A percentile compares a stretch with the other conserved stretches of the same genome.
Conservation (phyloP, 2,329 filamentous ascomycete species). For the Madurella mycetomatis region DNA sequence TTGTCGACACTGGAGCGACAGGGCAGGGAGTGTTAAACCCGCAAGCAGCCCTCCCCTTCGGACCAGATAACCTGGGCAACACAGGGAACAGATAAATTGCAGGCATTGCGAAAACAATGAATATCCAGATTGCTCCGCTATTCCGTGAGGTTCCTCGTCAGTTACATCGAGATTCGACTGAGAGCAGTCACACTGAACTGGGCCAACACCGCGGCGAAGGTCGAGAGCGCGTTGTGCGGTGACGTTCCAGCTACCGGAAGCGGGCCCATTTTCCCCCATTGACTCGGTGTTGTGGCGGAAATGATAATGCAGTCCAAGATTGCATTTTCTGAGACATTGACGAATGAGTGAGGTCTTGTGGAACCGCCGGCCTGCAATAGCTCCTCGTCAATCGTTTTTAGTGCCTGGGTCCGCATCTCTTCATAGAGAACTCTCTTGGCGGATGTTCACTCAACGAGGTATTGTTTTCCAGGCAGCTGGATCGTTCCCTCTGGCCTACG, state of each 20-base stretch:
- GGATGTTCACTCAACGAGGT: conserved; percentile 33
- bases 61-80: conserved; percentile 15
- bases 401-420: conserved; percentile 24
- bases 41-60: conserved; percentile 18
- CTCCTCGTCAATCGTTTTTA: conserved; percentile 33
- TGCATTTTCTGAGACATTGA: conserved; percentile 42
- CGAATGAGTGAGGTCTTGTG: conserved; percentile 26
- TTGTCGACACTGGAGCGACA: conserved; percentile 26
- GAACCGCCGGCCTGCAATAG: conserved; percentile 21
- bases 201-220: conserved; percentile 27
- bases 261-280: neutral
- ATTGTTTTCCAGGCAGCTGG: conserved; percentile 34
- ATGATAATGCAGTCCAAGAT: conserved; percentile 40
- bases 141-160: conserved; percentile 24
- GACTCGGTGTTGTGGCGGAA: conserved; percentile 24
- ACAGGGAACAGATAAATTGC: conserved; percentile 32
- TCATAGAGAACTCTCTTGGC: conserved; percentile 37
- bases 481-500: conserved; percentile 38
- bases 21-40: conserved; percentile 26
- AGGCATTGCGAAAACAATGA: conserved; percentile 33
- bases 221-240: conserved; percentile 35
- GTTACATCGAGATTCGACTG: conserved; percentile 26
- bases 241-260: neutral
- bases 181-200: conserved; percentile 27
- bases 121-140: neutral